These are phyloP conservation scores for Colletotrichum tabaci DNA, from an alignment of 2,329 filamentous ascomycete species.

Conservation along the genomic window DNA sequence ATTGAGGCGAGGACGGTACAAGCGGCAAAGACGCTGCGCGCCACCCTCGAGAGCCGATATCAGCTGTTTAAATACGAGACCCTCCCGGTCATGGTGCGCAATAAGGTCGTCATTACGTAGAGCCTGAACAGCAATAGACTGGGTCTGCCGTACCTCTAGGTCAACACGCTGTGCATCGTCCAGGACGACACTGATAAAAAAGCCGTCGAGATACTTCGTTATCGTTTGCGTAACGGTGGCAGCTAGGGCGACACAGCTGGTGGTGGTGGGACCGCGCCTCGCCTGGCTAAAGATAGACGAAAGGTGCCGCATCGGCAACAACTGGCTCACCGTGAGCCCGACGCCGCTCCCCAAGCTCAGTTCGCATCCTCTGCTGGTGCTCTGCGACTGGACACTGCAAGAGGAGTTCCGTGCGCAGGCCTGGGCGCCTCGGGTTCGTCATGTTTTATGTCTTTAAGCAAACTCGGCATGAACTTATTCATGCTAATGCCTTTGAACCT, in stretches of 20 bases:
- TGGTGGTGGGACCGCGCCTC: not conserved
- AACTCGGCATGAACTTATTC: too few relatives aligned
- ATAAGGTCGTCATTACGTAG: not conserved
- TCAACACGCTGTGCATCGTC: conserved; percentile 60
- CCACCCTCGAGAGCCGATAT: not conserved
- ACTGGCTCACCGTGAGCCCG: not conserved
- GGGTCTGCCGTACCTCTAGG: conserved; percentile 59
- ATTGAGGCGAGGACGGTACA: not conserved
- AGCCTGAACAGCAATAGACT: not conserved
- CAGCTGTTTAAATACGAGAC: not conserved
- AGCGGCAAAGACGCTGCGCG: not conserved
- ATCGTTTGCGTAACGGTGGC: not conserved
- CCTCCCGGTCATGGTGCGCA: not conserved
- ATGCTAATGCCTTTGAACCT: too few relatives aligned
- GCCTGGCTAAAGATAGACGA: not conserved
- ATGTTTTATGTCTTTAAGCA: too few relatives aligned
- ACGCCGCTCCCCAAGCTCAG: not conserved
- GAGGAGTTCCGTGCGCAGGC: not conserved
- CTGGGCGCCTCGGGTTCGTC: too few relatives aligned
- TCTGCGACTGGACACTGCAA: not conserved
- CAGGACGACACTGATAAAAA: conserved; percentile 59
- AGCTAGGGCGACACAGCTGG: not conserved
- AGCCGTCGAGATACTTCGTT: conserved; percentile 39
- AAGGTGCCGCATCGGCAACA: not conserved
- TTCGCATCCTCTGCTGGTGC: not conserved